Percentiles rank a stretch among this genome's conserved stretches.
These are phyloP conservation scores for Erythrophleum ivorense DNA, from an alignment of 331 rosid genomes.

Conservation along the genomic window DNA sequence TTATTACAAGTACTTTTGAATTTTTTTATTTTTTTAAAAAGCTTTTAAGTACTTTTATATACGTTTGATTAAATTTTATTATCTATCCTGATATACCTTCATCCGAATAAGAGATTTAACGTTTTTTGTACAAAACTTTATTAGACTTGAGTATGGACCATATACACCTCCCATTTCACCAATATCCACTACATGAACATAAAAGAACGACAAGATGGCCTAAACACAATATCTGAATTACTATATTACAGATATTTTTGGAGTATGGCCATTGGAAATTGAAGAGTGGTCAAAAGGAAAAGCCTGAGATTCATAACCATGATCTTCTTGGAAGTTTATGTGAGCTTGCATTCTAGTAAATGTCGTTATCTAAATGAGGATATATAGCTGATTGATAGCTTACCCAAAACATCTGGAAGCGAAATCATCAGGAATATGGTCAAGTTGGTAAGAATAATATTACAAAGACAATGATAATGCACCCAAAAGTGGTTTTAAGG, in stretches of 20 bases:
- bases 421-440: neutral
- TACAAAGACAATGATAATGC: slow-evolving; percentile 8
- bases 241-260: neutral
- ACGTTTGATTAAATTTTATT: neutral
- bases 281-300: neutral
- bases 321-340: slow-evolving; percentile 21
- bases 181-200: slow-evolving; percentile 17
- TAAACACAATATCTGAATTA: neutral
- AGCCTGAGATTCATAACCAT: neutral
- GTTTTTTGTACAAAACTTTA: neutral
- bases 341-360: neutral
- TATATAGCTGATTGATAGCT: neutral
- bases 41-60: neutral
- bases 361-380: slow-evolving; percentile 22
- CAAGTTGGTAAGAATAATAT: slow-evolving; percentile 4
- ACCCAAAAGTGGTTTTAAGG: slow-evolving; percentile 12
- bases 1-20: neutral
- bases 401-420: neutral
- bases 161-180: neutral
- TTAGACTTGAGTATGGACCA: neutral
- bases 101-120: neutral
- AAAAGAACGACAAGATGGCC: slow-evolving; percentile 3
- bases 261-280: neutral
- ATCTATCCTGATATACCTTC: neutral
- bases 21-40: neutral